Evolutionary conservation across 805 yeast genomes (phyloP), one percentile per base, ranked within the genome.

Genomic region (Myxozyma lipomycoides): DNA sequence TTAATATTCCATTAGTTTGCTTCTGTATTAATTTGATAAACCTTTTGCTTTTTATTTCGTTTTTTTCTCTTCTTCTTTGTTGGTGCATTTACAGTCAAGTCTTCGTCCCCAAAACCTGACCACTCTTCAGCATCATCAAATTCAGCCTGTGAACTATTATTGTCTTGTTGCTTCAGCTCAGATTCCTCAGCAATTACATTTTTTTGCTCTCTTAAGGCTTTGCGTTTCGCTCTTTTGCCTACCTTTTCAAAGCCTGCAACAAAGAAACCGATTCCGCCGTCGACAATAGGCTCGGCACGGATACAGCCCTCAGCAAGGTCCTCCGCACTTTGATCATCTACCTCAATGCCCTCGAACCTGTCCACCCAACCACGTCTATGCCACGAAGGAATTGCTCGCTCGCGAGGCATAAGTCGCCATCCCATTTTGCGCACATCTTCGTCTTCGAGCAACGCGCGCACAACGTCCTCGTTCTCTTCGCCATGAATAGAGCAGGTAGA

Each of bases 241-340:
- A 56, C 64, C 49, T 84, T 75, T 56, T 86, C 85, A 65, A 93
- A 91, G 49, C 93, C 83, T 1, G 90, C 98, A 0, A 97, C 98
- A 69, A 93, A 93, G 65, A 93, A 93, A 0, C 99, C 99, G 61
- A 93, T 93, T n/a, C 98, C 98, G 26, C 98, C 98, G 66, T 93
- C 98, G 40, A 78, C 84, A 55, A 80, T 83, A 0, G 97, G 96
- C 39, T 82, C 69, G 0, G 90, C 84, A 59, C 99, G 74, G 0
- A 93, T 81, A 69, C 97, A 90, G 0, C 93, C 91, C 1, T 82
- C 88, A 1, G 96, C 95, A 43, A 87, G 64, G 35, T 69, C 73
- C 34, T 74, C 73, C 19, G 82, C 78, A 21, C 41, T 35, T 10
- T 58, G 52, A 24, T 48, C 53, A 19, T 43, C 60, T 38, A 72